Base-by-base conservation (phyloP, 345 rosid species). In the Melastoma malabathricum region DNA sequence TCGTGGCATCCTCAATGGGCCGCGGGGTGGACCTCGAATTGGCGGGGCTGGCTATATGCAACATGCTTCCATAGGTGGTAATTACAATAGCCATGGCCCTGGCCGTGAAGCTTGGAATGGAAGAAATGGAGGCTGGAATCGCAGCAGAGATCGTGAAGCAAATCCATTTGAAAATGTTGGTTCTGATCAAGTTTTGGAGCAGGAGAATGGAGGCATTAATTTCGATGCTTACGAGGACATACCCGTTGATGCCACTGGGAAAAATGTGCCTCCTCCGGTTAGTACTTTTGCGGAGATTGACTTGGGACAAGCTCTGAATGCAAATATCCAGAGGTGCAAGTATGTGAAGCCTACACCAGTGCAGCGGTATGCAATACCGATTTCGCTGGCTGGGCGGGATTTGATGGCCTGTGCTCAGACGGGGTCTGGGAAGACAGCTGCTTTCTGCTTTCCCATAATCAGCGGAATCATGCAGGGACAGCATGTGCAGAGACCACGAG, bases 331-430 rank as follows among this genome's bases (percentile, higher is more conserved):
- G 43, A 72, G 81, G 65, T 78, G 84, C 67, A 78, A 78, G 66
- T 78, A 78, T 56, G 76, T 72, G 63, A 78, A 64, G 61, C 84
- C 84, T 3, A 78, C 84, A 10, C 84, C 79, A 5, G 78, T 78
- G 49, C 81, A 78, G 69, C 78, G 84, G 22, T 51, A 78, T 61
- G 81, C 81, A 0, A 78, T 78, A 29, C 84, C 84, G 5, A 75
- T 78, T 41, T 68, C 72, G 3, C 63, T 72, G 1, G 73, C 59
- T 0, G 81, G 84, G 23, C 61, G 84, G 44, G 84, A 78, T 58
- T 60, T 78, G 65, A 78, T 78, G 84, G 84, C 84, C 20, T 78
- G 84, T 19, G 84, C 84, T 50, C 84, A 78, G 64, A 78, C 84
- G 22, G 84, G 84, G 49, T 78, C 84, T 34, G 41, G 41, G 41